Evolutionary conservation across 2,329 filamentous ascomycete genomes (phyloP), one percentile per base, ranked within the genome.

Genomic region (Coniochaeta hoffmannii): DNA sequence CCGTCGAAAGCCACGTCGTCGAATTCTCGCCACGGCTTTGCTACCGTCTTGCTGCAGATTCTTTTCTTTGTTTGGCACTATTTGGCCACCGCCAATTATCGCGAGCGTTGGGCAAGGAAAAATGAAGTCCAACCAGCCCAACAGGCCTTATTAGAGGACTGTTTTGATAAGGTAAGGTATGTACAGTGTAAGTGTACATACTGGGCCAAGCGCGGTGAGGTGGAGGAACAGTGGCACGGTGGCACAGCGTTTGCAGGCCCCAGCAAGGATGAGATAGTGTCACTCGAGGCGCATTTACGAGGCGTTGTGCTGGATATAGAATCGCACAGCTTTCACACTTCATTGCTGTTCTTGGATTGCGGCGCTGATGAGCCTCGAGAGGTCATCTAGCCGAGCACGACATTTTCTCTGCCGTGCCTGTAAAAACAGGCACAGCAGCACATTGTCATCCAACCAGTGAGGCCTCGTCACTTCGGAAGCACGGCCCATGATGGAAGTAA

Each of bases 251-350:
- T 26, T 46, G 41, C 41, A n/a, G 34, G 22, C 22, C 41, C 22
- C 24, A 12, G 41, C 17, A 6, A 41, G 8, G 17, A 19, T 46
- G 12, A 24, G 19, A 46, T 41, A 22, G 41, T 46, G 22, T 15
- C 41, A 46, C 41, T 46, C 41, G 41, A 46, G 22, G 41, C 41
- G 41, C 41, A 46, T 26, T 46, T 46, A 46, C 41, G 41, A 46
- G 41, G 22, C 41, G 36, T 41, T 41, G 36, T 41, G 36, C 36
- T n/a, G 24, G 24, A 24, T 41, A 24, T 41, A 41, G 36, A 41
- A 41, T 41, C 36, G n/a, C 11, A 19, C 36, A 17, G 36, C 11
- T 7, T 12, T 36, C 30, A 32, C 30, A 32, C 30, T 32, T 7
- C 30, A 32, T 32, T 32, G 12, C 34, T n/a, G 10, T 11, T 12